Evolutionary conservation across 495 filamentous ascomycete species (phyloP).

Genomic region (Peziza echinospora): DNA sequence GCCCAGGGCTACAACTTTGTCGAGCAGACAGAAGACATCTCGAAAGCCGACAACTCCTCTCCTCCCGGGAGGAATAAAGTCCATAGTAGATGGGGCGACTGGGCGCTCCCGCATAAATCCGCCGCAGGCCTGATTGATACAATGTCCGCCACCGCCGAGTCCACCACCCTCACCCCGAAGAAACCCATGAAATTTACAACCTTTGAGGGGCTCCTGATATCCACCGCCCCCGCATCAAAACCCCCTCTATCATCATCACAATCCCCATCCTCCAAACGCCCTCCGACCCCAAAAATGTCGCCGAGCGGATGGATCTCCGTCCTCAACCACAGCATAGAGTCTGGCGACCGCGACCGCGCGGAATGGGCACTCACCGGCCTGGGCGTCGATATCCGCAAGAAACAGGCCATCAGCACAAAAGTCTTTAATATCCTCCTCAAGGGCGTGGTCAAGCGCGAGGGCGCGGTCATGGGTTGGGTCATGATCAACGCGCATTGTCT

Average conservation of each 20-base stretch:
- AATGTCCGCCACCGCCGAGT: too few relatives aligned
- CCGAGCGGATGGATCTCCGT: conserved; percentile 8
- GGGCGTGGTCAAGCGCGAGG: conserved; percentile 3
- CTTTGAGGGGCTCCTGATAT: not conserved
- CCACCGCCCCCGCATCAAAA: not conserved
- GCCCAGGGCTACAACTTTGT: conserved; percentile 6
- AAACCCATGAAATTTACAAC: not conserved
- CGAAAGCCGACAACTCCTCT: not conserved
- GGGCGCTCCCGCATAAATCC: not conserved
- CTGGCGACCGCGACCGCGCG: not conserved
- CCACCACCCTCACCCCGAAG: too few relatives aligned
- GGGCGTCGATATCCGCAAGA: conserved; percentile 2
- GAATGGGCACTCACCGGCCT: conserved; percentile 5
- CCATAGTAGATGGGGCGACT: not conserved
- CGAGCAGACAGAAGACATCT: not conserved
- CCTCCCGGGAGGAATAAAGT: not conserved
- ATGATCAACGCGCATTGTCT: conserved; percentile 7
- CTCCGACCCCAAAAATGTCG: not conserved
- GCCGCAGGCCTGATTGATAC: too few relatives aligned
- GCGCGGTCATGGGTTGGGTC: conserved; percentile 4
- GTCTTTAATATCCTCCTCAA: conserved; percentile 10
- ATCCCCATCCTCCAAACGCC: not conserved
- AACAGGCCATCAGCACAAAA: conserved; percentile 4
- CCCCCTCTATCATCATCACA: not conserved
- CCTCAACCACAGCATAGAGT: conserved; percentile 2